Conservation (phyloP, 1,284 basidiomycete genomes). For the Cystobasidium slooffiae region DNA sequence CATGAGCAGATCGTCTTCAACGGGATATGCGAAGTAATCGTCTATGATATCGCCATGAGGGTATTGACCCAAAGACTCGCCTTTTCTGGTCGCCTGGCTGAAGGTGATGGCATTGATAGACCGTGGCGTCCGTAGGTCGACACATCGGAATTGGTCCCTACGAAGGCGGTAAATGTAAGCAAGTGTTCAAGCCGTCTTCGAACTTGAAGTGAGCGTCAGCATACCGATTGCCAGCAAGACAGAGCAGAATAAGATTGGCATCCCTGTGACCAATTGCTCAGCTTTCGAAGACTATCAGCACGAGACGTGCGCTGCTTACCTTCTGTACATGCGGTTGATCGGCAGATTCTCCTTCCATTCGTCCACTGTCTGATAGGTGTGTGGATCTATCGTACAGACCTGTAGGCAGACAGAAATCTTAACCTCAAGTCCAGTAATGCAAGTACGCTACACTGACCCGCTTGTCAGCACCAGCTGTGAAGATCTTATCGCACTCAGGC, state of each 20-base stretch:
- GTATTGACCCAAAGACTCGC: slow-evolving; percentile 13
- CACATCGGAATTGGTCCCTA: slow-evolving; percentile 35
- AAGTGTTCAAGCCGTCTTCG: neutral
- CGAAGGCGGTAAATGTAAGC: neutral
- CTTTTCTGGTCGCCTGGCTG: slow-evolving; percentile 10
- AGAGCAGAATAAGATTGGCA: slow-evolving; percentile 15
- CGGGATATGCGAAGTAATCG: slow-evolving; percentile 31
- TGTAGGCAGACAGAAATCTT: neutral
- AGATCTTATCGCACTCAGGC: neutral
- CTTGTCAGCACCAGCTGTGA: slow-evolving; percentile 22
- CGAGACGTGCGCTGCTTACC: neutral
- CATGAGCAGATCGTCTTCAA: slow-evolving; percentile 26
- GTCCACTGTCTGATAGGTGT: neutral
- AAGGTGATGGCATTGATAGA: neutral
- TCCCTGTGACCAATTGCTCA: neutral
- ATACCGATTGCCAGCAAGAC: slow-evolving; percentile 20
- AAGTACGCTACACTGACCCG: neutral
- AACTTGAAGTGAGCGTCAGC: neutral
- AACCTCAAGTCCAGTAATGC: neutral
- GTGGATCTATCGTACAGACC: neutral
- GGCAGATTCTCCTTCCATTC: slow-evolving; percentile 1
- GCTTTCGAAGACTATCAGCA: neutral
- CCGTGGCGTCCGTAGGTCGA: slow-evolving; percentile 14
- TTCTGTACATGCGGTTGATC: slow-evolving; percentile 11
- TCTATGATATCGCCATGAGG: slow-evolving; percentile 24